A percentile compares a stretch with the other conserved stretches of the same genome.
Evolutionary conservation across 2,329 filamentous ascomycete species (phyloP).

Genomic region (Cordyceps cateniannulata): DNA sequence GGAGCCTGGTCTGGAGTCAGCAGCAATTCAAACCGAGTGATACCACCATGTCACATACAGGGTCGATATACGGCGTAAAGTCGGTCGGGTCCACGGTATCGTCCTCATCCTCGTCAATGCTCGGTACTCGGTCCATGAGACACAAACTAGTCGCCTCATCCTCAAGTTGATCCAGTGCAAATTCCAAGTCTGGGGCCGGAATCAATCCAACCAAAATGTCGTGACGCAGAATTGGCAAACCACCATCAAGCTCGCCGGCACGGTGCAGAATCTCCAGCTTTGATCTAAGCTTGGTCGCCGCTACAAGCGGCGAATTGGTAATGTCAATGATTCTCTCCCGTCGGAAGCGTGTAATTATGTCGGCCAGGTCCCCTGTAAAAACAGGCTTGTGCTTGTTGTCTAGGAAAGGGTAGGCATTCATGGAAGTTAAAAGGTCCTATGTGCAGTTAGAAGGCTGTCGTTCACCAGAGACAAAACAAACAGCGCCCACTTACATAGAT

Average conservation of each 20-base stretch:
- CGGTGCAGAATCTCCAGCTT: constrained; percentile 79
- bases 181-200: constrained; percentile 89
- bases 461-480: background rate
- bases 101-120: constrained; percentile 58
- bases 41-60: constrained; percentile 42
- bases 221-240: constrained; percentile 76
- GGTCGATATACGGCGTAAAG: constrained; percentile 88
- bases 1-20: constrained; percentile 54
- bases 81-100: constrained; percentile 63
- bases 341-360: constrained; percentile 73
- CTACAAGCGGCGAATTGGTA: constrained; percentile 70
- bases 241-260: constrained; percentile 86
- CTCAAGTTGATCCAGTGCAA: constrained; percentile 75
- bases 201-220: constrained; percentile 82
- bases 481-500: constrained; percentile 62
- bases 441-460: constrained; percentile 14
- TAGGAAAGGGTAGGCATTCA: constrained; percentile 97
- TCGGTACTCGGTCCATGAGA: constrained; percentile 67
- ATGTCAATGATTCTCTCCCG: constrained; percentile 83
- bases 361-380: constrained; percentile 81
- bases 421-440: constrained; percentile 83
- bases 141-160: constrained; percentile 71
- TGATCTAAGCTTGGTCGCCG: constrained; percentile 65
- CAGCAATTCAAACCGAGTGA: background rate
- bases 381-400: constrained; percentile 91